Percentiles rank a stretch among this genome's conserved stretches.
Conservation (phyloP, 441 rosid species). For the Daphne laureola region DNA sequence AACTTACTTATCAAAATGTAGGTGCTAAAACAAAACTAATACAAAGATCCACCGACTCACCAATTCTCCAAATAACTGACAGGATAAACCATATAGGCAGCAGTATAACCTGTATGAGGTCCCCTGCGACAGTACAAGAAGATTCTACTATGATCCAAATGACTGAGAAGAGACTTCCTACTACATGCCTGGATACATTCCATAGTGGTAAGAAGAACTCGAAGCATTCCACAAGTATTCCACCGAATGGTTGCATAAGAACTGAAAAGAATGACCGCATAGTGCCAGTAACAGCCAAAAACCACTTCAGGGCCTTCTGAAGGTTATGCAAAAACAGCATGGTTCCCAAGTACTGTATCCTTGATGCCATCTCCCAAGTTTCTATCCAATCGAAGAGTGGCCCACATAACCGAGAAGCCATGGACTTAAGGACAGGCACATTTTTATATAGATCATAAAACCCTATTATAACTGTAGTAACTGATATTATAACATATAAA, state of each 20-base stretch:
- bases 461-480: constrained; percentile 80
- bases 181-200: constrained; percentile 41
- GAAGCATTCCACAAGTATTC: constrained; percentile 39
- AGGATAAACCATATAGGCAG: constrained; percentile 51
- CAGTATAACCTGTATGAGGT: constrained; percentile 40
- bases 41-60: constrained; percentile 29
- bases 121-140: constrained; percentile 36
- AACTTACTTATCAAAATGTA: no score
- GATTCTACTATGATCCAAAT: constrained; percentile 42
- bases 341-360: constrained; percentile 92
- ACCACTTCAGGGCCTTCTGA: constrained; percentile 79
- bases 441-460: constrained; percentile 94
- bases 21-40: no score
- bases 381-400: constrained; percentile 94
- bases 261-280: constrained; percentile 52
- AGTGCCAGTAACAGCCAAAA: constrained; percentile 41
- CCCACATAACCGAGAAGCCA: constrained; percentile 78
- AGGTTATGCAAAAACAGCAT: constrained; percentile 90
- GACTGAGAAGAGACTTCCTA: constrained; percentile 38
- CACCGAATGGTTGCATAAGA: constrained; percentile 48
- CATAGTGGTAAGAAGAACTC: constrained; percentile 56
- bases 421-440: constrained; percentile 89
- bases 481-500: constrained; percentile 65
- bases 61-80: constrained; percentile 41
- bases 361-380: constrained; percentile 95